These are phyloP conservation scores for Delonix regia DNA, from an alignment of 306 rosid genomes.

Conservation along the genomic window DNA sequence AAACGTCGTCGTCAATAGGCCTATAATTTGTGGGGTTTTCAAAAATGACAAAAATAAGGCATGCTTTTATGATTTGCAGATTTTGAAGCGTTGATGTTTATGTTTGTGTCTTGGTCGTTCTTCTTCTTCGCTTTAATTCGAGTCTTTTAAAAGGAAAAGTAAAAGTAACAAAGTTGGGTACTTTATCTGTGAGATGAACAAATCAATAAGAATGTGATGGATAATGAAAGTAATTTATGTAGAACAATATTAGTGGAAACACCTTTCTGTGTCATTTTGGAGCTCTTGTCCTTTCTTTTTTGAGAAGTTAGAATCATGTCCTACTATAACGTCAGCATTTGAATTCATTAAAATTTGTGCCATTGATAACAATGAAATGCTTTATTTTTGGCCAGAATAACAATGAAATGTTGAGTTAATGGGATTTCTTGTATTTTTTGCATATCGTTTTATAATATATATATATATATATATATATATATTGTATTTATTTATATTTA, in stretches of 20 bases:
- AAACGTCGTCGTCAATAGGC: background rate
- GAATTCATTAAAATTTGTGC: background rate
- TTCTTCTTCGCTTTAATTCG: background rate
- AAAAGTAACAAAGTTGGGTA: background rate
- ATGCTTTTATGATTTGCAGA: background rate
- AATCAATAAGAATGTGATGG: background rate
- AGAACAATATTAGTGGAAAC: background rate
- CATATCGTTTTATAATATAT: too few species aligned
- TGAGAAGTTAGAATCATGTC: background rate
- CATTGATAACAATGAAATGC: background rate
- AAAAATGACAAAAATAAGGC: background rate
- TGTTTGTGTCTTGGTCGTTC: background rate
- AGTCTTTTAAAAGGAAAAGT: background rate
- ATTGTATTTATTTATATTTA: too few species aligned
- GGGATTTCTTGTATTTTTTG: too few species aligned
- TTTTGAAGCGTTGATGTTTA: background rate
- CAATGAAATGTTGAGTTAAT: too few species aligned
- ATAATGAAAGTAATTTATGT: background rate
- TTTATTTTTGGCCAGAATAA: too few species aligned
- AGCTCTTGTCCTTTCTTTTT: background rate
- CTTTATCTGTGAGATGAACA: background rate
- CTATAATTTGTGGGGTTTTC: background rate
- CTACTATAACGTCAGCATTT: background rate
- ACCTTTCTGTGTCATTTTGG: background rate
- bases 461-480: too few species aligned